phyloP scores from a whole-genome alignment of 768 basidiomycete species.

The Asterophora lycoperdoides region DNA sequence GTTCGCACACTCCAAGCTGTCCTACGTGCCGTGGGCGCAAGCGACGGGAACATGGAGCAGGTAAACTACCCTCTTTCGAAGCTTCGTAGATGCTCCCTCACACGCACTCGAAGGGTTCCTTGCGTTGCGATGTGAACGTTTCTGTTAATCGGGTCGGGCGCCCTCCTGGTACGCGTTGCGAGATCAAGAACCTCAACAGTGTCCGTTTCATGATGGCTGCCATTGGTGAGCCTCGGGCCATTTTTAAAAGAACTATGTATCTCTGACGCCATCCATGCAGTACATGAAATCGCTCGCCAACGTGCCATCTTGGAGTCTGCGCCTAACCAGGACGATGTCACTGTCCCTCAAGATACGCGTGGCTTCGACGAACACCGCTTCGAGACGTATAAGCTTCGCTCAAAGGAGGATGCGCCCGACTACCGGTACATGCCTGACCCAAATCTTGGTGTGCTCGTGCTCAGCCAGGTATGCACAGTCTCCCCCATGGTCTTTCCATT shows the following conservation, averaged over 20 bases:
- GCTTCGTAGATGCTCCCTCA: neutral
- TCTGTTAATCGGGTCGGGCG: conserved; percentile 72
- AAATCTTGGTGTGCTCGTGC: conserved; percentile 73
- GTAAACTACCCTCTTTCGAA: conserved; percentile 33
- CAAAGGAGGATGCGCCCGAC: conserved; percentile 93
- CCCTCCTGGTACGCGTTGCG: conserved; percentile 77
- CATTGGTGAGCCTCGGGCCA: conserved; percentile 53
- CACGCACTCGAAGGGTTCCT: conserved; percentile 62
- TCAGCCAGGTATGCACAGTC: conserved; percentile 41
- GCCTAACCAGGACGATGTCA: conserved; percentile 25
- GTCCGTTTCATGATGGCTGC: conserved; percentile 80
- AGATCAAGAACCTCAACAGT: conserved; percentile 96
- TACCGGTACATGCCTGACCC: conserved; percentile 99
- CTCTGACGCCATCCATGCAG: conserved; percentile 35
- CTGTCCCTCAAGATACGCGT: conserved; percentile 81
- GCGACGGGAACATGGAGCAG: conserved; percentile 97
- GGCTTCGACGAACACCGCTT: conserved; percentile 82
- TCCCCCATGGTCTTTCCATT: neutral
- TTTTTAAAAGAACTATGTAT: neutral
- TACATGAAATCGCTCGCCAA: conserved; percentile 79
- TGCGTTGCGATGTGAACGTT: conserved; percentile 94
- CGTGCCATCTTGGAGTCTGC: conserved; percentile 45
- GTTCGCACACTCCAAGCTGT: conserved; percentile 78
- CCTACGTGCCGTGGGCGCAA: conserved; percentile 78
- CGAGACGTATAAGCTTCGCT: conserved; percentile 77